Evolutionary conservation across 768 basidiomycete species (phyloP), one percentile per base, ranked within the genome.

Genomic region (Psilocybe sp.): DNA sequence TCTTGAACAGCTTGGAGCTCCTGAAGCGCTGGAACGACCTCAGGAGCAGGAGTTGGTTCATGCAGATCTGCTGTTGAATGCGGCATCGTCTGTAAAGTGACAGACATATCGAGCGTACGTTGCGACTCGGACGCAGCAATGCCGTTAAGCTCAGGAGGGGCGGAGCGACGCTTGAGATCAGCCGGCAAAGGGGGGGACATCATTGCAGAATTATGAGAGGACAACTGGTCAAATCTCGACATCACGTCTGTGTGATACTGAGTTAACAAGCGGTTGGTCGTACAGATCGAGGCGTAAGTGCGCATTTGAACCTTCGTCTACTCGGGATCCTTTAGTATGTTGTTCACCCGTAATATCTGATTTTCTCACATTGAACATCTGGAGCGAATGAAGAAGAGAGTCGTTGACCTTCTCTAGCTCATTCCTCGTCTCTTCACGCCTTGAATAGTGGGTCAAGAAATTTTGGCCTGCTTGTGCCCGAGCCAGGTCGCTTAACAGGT

Each of bases 391-490:
- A 19, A 70, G 69, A 16, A 90, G 69, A 1, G 70, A 70, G 10
- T 75, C 69, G 44, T 82, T 77, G 44, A 83, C 85, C 2, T 61
- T 66, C 0, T 63, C 58, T 34, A 90, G 79, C 19, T 56, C 55
- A 23, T 52, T 45, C 3, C 69, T 55, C 9, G 79, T 81, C 48
- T 89, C 85, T 13, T 85, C 82, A 23, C 84, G 74, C 58, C 80
- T 79, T 19, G 88, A 69, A 59, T 87, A 89, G 4, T 84, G 74
- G 64, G 82, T 84, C 54, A 89, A 65, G 65, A 88, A 88, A 0
- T 85, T 81, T 1, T 82, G 68, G 36, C 76, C 69, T 11, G 73
- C 70, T 51, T 85, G 79, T 40, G 76, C 77, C 33, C 56, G 52
- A 8, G 63, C 54, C 68, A 61, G 28, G 32, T 47, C 56, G 4